A percentile compares a stretch with the other conserved stretches of the same genome.
phyloP scores from a whole-genome alignment of 306 rosid genomes.

The Sphenostylis stenocarpa region DNA sequence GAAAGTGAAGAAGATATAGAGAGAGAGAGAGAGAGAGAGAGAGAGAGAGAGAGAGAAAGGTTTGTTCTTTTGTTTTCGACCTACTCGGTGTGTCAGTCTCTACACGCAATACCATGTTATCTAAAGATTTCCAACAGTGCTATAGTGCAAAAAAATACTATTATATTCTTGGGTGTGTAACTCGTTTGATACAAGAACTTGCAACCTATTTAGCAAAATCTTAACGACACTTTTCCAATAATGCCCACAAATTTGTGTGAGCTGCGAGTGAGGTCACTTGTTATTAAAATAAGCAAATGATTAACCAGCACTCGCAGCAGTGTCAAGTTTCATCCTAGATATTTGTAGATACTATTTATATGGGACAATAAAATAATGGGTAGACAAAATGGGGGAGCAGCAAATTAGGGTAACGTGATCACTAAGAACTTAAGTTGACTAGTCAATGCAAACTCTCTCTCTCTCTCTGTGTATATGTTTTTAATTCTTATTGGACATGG shows the following conservation, averaged over 20 bases:
- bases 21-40: neutral
- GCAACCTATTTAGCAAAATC: constrained; percentile 1
- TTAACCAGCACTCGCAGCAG: neutral
- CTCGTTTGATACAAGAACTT: neutral
- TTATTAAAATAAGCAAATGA: constrained; percentile 3
- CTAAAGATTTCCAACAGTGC: constrained; percentile 32
- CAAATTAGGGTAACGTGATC: constrained; percentile 38
- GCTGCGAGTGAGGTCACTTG: neutral
- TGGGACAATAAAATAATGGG: neutral
- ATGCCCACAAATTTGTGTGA: neutral
- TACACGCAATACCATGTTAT: constrained; percentile 49
- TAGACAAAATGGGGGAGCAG: constrained; percentile 35
- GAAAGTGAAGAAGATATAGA: neutral
- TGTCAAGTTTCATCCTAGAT: constrained; percentile 15
- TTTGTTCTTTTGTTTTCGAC: constrained; percentile 13
- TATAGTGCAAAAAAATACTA: neutral
- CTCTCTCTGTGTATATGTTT: neutral
- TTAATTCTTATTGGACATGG: neutral
- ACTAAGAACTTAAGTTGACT: constrained; percentile 41
- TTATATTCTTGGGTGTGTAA: neutral
- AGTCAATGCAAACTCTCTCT: constrained; percentile 39
- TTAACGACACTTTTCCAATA: neutral
- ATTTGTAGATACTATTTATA: neutral
- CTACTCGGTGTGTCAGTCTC: constrained; percentile 23
- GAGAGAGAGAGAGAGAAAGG: neutral